Base-by-base conservation (phyloP, 2,329 filamentous ascomycete species). In the Aspergillus thermomutatus region DNA sequence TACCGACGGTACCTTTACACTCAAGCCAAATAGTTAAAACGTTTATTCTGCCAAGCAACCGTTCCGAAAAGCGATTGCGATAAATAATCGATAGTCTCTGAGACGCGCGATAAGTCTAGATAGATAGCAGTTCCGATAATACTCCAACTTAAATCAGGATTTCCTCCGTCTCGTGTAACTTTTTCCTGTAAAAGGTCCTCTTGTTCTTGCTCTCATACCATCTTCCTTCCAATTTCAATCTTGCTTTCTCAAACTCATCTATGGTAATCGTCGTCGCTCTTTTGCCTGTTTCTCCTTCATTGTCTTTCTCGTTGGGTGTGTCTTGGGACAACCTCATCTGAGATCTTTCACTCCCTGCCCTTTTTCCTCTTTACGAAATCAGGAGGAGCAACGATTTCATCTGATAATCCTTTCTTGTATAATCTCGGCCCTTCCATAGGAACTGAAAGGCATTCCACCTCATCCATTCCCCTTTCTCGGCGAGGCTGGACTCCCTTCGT, bases 401-500 rank as follows among this genome's bases (percentile, higher is more conserved):
- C 14, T 25, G 21, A 17, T 26, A 26, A 8, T 17, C 23, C 28
- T 5, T 11, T 50, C 14, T 37, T 23, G 19, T 25, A 23, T 50
- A n/a, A 4, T 55, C 54, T 49, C 21, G 21, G 55, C 56, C 52
- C 46, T 48, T 51, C 50, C 34, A 43, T 48, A 47, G 59, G 28
- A 55, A 43, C 51, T 51, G 45, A 52, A 62, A 55, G 54, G 46
- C 57, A 63, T 62, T 62, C 59, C 61, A 49, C 51, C 49, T 58
- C 51, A 45, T 56, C 47, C 50, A 23, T 23, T 61, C 59, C 58
- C 60, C 62, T 63, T 59, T 64, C 61, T 57, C 46, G 55, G 60
- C 63, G 63, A 63, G 62, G 63, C 60, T 64, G 63, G 62, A 58
- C 56, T 58, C 55, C 58, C 54, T 53, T 55, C 53, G 50, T 51